These are phyloP conservation scores for Houttuynia cordata DNA, from an alignment of 164 flowering plant species.

Conservation along the genomic window DNA sequence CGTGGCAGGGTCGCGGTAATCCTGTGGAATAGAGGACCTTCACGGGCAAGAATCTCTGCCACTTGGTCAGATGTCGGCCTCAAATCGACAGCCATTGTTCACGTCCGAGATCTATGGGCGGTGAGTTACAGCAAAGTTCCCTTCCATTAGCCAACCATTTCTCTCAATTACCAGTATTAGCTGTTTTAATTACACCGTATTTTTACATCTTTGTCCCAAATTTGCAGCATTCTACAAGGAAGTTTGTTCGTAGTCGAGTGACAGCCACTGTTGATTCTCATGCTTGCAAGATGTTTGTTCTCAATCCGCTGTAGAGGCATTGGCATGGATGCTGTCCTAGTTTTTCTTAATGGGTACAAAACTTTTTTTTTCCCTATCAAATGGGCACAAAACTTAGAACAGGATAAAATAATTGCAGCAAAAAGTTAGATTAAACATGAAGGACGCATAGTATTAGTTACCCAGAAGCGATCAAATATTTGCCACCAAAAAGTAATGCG, in stretches of 20 bases:
- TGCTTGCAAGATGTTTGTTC: constrained; percentile 18
- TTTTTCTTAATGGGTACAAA: too few relatives aligned
- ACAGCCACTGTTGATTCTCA: constrained; percentile 31
- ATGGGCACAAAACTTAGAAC: too few relatives aligned
- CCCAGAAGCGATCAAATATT: too few relatives aligned
- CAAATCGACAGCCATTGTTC: constrained; percentile 19
- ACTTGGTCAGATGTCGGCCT: constrained; percentile 49
- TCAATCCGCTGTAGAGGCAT: constrained; percentile 7
- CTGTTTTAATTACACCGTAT: not conserved
- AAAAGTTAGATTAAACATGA: too few relatives aligned
- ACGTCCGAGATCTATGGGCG: constrained; percentile 57
- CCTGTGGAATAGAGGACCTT: constrained; percentile 54
- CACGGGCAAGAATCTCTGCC: constrained; percentile 35
- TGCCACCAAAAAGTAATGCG: too few relatives aligned
- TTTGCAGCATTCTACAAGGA: constrained; percentile 2
- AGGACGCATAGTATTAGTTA: too few relatives aligned
- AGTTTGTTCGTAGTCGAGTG: constrained; percentile 5
- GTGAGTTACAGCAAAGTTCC: constrained; percentile 19
- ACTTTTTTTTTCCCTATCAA: too few relatives aligned
- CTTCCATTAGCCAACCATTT: not conserved
- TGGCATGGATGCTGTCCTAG: too few relatives aligned
- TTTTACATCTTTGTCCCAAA: not conserved
- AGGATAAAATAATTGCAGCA: too few relatives aligned
- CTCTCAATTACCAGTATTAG: not conserved
- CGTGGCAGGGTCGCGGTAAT: constrained; percentile 32